phyloP scores from a whole-genome alignment of 371 early-diverging fungal species.

The Parasitella parasitica region DNA sequence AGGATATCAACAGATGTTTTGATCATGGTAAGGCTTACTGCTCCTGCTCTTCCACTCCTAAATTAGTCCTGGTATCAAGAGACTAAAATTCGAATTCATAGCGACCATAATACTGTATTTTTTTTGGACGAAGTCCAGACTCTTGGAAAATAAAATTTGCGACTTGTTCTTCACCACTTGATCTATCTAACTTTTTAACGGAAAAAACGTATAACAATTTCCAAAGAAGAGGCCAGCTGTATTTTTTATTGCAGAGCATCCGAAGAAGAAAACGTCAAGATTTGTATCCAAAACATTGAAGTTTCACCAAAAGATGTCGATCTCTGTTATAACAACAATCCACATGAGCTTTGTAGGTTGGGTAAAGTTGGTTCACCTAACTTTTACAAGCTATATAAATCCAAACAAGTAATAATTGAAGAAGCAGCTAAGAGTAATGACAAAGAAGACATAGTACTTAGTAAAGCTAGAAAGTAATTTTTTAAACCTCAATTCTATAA shows the following conservation, averaged over 20 bases:
- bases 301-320: constrained; percentile 3
- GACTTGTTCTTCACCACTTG: too few relatives aligned
- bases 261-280: constrained; percentile 7
- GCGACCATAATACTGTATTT: not conserved
- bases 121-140: too few relatives aligned
- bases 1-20: not conserved
- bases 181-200: too few relatives aligned
- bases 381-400: constrained; percentile 11
- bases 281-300: constrained; percentile 10
- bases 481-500: too few relatives aligned
- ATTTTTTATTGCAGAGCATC: constrained; percentile 14
- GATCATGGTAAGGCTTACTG: not conserved
- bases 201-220: too few relatives aligned
- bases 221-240: constrained; percentile 16
- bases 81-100: too few relatives aligned
- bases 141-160: too few relatives aligned
- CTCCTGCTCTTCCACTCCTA: not conserved
- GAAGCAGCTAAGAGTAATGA: not conserved
- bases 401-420: constrained; percentile 3
- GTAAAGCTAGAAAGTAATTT: constrained; percentile 2
- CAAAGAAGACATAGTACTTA: not conserved
- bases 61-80: not conserved
- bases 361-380: constrained; percentile 6
- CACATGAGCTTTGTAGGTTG: constrained; percentile 4
- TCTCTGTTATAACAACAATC: constrained; percentile 5